Conservation (phyloP, 2,329 filamentous ascomycete genomes). For the Scytalidium lignicola region DNA sequence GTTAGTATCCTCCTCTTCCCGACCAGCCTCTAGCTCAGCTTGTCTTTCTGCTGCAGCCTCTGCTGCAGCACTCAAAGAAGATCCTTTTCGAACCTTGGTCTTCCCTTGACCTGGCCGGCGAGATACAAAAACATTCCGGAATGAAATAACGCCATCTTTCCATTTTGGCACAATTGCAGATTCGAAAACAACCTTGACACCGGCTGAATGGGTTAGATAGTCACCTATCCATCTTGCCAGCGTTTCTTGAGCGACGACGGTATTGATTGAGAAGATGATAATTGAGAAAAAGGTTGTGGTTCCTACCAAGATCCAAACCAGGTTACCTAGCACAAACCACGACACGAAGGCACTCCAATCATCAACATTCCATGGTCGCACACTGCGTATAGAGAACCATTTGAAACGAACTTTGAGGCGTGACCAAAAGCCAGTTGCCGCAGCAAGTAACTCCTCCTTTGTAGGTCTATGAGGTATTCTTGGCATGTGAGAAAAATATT, state of each 20-base stretch:
- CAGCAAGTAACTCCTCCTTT: conserved; percentile 87
- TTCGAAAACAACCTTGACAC: conserved; percentile 91
- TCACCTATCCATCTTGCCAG: conserved; percentile 91
- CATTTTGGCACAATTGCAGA: conserved; percentile 96
- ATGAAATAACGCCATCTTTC: conserved; percentile 91
- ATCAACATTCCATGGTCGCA: conserved; percentile 89
- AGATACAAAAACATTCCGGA: conserved; percentile 95
- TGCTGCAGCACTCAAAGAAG: conserved; percentile 75
- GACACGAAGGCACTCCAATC: conserved; percentile 95
- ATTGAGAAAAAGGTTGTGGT: conserved; percentile 97
- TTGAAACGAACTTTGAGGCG: conserved; percentile 89
- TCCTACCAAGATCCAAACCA: conserved; percentile 93
- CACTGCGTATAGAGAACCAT: conserved; percentile 93
- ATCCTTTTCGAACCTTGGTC: conserved; percentile 87
- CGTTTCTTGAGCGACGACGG: conserved; percentile 94
- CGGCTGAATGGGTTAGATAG: conserved; percentile 89
- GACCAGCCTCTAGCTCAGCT: conserved; percentile 39
- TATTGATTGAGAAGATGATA: conserved; percentile 87
- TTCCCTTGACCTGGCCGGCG: conserved; percentile 76
- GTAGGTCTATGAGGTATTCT: conserved; percentile 83
- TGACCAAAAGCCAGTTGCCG: conserved; percentile 89
- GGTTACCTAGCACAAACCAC: conserved; percentile 89
- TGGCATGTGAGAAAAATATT: conserved; percentile 53
- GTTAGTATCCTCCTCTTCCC: conserved; percentile 63
- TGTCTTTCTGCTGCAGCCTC: conserved; percentile 71